Percentiles rank a stretch among this genome's conserved stretches.
Conservation (phyloP, 345 rosid species). For the Corymbia maculata region DNA sequence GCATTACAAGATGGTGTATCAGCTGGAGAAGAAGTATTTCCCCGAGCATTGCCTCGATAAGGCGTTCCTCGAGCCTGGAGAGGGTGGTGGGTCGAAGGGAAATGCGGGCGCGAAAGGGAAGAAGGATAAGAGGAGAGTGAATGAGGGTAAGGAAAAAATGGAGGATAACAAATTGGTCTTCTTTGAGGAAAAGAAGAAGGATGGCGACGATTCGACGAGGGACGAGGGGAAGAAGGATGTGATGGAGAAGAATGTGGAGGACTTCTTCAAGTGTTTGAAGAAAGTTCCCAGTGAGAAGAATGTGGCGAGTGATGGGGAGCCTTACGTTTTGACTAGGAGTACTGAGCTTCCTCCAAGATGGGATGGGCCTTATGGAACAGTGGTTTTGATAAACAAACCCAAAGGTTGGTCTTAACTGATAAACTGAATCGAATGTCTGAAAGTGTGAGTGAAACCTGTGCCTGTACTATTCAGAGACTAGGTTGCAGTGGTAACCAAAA, state of each 20-base stretch:
- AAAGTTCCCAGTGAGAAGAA: slow-evolving; percentile 47
- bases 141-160: slow-evolving; percentile 4
- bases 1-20: slow-evolving; percentile 97
- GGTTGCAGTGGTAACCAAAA: neutral
- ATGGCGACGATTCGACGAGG: neutral
- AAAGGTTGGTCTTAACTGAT: slow-evolving; percentile 43
- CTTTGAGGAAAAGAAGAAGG: slow-evolving; percentile 49
- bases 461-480: neutral
- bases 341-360: slow-evolving; percentile 79
- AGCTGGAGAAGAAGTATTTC: slow-evolving; percentile 92
- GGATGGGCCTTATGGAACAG: slow-evolving; percentile 81
- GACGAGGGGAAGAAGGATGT: slow-evolving; percentile 22
- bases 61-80: slow-evolving; percentile 72
- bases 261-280: slow-evolving; percentile 82
- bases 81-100: slow-evolving; percentile 7
- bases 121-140: slow-evolving; percentile 8
- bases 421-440: neutral
- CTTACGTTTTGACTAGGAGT: slow-evolving; percentile 59
- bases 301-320: slow-evolving; percentile 47
- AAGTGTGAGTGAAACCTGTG: neutral
- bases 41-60: slow-evolving; percentile 84
- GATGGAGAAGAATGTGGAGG: slow-evolving; percentile 76
- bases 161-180: slow-evolving; percentile 48
- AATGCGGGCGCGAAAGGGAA: slow-evolving; percentile 10
- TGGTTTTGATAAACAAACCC: slow-evolving; percentile 86